Evolutionary conservation across 768 basidiomycete species (phyloP).

Genomic region (Suillus variegatus): DNA sequence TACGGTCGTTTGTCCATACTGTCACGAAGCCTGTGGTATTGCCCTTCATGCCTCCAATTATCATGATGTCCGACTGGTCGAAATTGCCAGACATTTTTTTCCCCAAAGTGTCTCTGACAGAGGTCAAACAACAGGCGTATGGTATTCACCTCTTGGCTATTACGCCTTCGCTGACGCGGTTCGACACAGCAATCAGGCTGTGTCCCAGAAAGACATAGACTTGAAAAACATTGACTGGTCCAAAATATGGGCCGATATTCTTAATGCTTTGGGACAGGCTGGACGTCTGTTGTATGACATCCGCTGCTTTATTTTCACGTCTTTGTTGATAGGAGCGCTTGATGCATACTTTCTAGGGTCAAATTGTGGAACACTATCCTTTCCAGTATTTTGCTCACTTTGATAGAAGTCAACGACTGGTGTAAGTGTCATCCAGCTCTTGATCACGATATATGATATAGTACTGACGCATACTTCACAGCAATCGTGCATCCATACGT

Average conservation of each 20-base stretch:
- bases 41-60: neutral
- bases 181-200: neutral
- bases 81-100: neutral
- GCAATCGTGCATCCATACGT: neutral
- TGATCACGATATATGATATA: neutral
- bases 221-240: neutral
- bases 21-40: neutral
- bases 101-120: neutral
- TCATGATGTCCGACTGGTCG: neutral
- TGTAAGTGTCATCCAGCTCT: neutral
- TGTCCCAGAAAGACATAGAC: neutral
- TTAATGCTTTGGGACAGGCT: neutral
- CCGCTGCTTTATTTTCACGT: neutral
- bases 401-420: neutral
- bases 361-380: neutral
- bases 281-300: neutral
- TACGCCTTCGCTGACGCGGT: neutral
- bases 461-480: neutral
- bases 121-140: neutral
- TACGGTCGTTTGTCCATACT: neutral
- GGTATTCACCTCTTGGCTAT: neutral
- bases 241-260: neutral
- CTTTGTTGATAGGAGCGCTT: neutral
- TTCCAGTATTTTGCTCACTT: neutral
- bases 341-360: neutral